Conservation (phyloP, 2,329 filamentous ascomycete species). For the Proliferodiscus dingleyae region DNA sequence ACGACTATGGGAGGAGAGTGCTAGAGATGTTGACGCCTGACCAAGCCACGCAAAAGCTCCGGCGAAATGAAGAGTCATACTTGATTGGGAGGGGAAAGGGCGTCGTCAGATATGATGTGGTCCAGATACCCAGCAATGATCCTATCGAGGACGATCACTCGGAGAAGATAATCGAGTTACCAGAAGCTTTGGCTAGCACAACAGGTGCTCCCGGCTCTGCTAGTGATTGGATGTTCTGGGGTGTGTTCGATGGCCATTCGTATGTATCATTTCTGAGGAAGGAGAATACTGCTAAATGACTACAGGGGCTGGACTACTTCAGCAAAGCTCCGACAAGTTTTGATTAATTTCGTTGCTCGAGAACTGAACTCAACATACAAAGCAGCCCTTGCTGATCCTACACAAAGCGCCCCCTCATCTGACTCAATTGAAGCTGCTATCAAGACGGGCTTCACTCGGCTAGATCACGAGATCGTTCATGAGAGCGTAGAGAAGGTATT, state of each 20-base stretch:
- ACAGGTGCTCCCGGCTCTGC: constrained; percentile 41
- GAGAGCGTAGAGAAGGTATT: constrained; percentile 88
- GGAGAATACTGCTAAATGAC: constrained; percentile 19
- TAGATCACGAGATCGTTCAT: constrained; percentile 93
- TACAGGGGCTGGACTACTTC: constrained; percentile 93
- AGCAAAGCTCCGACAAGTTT: constrained; percentile 84
- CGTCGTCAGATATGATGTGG: constrained; percentile 89
- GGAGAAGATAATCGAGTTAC: constrained; percentile 94
- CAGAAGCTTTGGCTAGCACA: constrained; percentile 47
- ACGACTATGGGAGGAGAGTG: constrained; percentile 78
- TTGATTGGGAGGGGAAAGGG: constrained; percentile 83
- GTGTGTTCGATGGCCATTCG: constrained; percentile 96
- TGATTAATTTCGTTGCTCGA: constrained; percentile 88
- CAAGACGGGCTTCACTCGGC: constrained; percentile 80
- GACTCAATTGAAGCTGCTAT: constrained; percentile 87
- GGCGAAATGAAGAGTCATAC: constrained; percentile 88
- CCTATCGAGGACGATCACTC: constrained; percentile 98
- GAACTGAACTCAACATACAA: constrained; percentile 93
- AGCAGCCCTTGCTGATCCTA: constrained; percentile 55
- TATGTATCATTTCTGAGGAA: constrained; percentile 40
- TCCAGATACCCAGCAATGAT: constrained; percentile 92
- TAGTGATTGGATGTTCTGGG: constrained; percentile 99
- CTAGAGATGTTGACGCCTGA: constrained; percentile 96
- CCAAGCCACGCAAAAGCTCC: constrained; percentile 83
- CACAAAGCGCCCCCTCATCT: constrained; percentile 58